A percentile compares a stretch with the other conserved stretches of the same genome.
Conservation (phyloP, 192 early-diverging fungal species). For the Lobosporangium transversale region DNA sequence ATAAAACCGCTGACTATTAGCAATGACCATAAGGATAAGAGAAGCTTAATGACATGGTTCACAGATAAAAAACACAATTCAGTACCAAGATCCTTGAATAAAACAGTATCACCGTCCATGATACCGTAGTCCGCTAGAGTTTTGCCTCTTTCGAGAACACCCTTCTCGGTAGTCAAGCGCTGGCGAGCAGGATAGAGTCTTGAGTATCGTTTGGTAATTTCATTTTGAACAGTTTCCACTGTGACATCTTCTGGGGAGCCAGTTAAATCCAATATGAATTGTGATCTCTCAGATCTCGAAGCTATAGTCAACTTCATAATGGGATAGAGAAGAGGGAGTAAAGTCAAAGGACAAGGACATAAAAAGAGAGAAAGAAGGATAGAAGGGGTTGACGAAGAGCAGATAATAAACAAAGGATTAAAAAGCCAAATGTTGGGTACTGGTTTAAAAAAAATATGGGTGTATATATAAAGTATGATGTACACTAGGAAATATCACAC, state of each 20-base stretch:
- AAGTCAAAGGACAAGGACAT: neutral
- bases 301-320: no score
- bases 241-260: constrained; percentile 64
- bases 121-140: constrained; percentile 72
- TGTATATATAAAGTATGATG: no score
- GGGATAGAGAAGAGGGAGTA: neutral
- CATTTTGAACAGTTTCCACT: constrained; percentile 73
- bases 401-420: no score
- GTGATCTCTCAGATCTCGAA: no score
- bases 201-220: constrained; percentile 70
- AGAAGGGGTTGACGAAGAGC: neutral
- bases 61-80: no score
- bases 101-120: constrained; percentile 66
- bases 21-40: no score
- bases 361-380: neutral
- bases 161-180: constrained; percentile 75
- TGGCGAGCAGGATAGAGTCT: constrained; percentile 82
- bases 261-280: constrained; percentile 72
- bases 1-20: no score
- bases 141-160: constrained; percentile 62
- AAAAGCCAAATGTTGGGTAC: no score
- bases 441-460: no score
- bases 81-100: constrained; percentile 75
- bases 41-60: no score
- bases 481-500: neutral